Base-by-base conservation (phyloP, 306 rosid genomes). In the Cercis canadensis region DNA sequence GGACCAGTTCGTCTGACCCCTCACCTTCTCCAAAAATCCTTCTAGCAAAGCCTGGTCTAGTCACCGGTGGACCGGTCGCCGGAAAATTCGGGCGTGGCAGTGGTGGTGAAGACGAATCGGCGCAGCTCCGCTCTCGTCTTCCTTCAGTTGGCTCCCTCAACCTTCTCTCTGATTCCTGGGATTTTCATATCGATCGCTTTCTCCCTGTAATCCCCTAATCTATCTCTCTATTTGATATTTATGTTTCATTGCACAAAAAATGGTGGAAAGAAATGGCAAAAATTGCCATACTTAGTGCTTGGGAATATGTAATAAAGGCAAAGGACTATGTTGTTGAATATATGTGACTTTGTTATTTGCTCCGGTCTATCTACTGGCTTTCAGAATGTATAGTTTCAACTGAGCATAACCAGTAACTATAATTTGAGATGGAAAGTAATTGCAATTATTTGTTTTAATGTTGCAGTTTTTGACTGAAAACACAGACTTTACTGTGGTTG, bases 111-210 rank as follows among this genome's bases (percentile, higher is more conserved):
- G 97, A 92, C 0, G 90, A 92, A 5, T 51, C 88, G 17, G 41
- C 83, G 16, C 83, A 87, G 65, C 82, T 76, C 65, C 88, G 96
- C 33, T 90, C 96, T 40, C 96, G 92, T 45, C 85, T 86, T 46
- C 96, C 98, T 82, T 80, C 96, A 0, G 83, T 88, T 8, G 95
- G 96, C 13, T 89, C 98, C 16, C 96, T 92, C 43, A 90, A 90
- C 73, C 96, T 92, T 74, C 96, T 92, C 68, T 90, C 96, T 33
- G 96, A 90, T 52, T 90, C 96, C 31, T 90, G 95, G 96, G 96
- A 92, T 63, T 86, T 90, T 78, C 96, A 90, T 67, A 81, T 84
- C 79, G 98, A 92, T 62, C 96, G 96, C 69, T 92, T 92, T 82
- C 95, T 92, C 49, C 98, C 98, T 7, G 92, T 87, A 75, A 64